A percentile compares a stretch with the other conserved stretches of the same genome.
Conservation (phyloP, 331 rosid species). For the Malus hybrid region DNA sequence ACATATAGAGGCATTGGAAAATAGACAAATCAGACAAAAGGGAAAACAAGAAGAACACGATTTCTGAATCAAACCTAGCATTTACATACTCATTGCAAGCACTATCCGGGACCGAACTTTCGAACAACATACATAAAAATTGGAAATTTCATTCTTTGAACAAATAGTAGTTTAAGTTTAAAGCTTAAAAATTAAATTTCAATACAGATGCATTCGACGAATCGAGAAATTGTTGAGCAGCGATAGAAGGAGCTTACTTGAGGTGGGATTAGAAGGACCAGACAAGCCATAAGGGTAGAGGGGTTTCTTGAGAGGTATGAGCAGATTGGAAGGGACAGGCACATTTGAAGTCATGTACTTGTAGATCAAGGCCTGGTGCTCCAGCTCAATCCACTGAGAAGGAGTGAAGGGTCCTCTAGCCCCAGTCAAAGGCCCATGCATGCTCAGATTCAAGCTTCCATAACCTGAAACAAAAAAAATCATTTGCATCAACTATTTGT, state of each 20-base stretch:
- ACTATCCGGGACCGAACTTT: conserved; percentile 4
- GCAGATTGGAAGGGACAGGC: conserved; percentile 40
- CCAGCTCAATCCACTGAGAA: conserved; percentile 48
- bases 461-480: conserved; percentile 10
- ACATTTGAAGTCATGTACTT: conserved; percentile 39
- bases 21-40: neutral
- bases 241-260: conserved; percentile 23
- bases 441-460: conserved; percentile 25
- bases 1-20: neutral
- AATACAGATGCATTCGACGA: neutral
- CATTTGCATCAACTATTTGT: neutral
- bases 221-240: neutral
- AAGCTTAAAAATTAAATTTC: neutral
- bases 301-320: conserved; percentile 37
- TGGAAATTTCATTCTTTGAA: neutral
- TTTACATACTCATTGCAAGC: neutral
- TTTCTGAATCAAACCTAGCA: conserved; percentile 9
- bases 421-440: conserved; percentile 29
- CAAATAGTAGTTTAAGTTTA: neutral
- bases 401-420: conserved; percentile 40
- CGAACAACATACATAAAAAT: neutral
- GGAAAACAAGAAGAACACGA: conserved; percentile 8
- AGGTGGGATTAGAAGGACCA: conserved; percentile 20
- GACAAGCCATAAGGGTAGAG: conserved; percentile 29
- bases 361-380: conserved; percentile 53